These are phyloP conservation scores for Dysphania ambrosioides DNA, from an alignment of 148 eudicot species.

Conservation along the genomic window DNA sequence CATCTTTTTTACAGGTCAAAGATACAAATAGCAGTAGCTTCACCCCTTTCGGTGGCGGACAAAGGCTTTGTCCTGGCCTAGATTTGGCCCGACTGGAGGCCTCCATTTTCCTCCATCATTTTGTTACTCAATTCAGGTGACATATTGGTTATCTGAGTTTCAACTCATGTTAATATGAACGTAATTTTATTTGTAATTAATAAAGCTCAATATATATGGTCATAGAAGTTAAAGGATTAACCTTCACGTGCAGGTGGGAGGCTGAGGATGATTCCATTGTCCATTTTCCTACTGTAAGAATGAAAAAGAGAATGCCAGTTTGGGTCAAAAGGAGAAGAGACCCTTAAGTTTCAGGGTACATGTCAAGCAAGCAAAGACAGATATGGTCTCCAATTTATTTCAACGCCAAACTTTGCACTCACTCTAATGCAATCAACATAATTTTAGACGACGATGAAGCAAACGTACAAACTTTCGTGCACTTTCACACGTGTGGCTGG, in stretches of 20 bases:
- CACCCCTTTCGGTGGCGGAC: slow-evolving; percentile 98
- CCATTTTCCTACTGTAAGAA: slow-evolving; percentile 85
- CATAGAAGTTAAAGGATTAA: too few relatives aligned
- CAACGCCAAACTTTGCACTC: slow-evolving; percentile 9
- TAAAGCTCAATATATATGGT: too few relatives aligned
- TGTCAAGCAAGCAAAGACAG: slow-evolving; percentile 7
- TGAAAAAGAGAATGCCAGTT: slow-evolving; percentile 81
- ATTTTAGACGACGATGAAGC: slow-evolving; percentile 6
- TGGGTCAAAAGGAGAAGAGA: slow-evolving; percentile 57
- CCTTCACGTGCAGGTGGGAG: slow-evolving; percentile 56
- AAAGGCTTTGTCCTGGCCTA: slow-evolving; percentile 85
- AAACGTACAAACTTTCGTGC: slow-evolving; percentile 18
- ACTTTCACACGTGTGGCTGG: slow-evolving; percentile 28
- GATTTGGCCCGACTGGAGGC: slow-evolving; percentile 91
- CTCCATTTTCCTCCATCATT: slow-evolving; percentile 82
- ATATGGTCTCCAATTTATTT: not conserved
- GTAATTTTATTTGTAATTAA: too few relatives aligned
- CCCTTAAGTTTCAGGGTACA: slow-evolving; percentile 5
- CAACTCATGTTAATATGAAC: too few relatives aligned
- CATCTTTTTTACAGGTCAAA: slow-evolving; percentile 46
- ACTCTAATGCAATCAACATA: slow-evolving; percentile 15
- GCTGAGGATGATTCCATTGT: slow-evolving; percentile 78
- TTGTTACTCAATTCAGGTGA: slow-evolving; percentile 79
- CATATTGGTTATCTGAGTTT: too few relatives aligned
- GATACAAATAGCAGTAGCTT: slow-evolving; percentile 54